Percentiles rank a stretch among this genome's conserved stretches.
These are phyloP conservation scores for Phoenix dactylifera DNA, from an alignment of 176 grass and related monocot species.

Conservation along the genomic window DNA sequence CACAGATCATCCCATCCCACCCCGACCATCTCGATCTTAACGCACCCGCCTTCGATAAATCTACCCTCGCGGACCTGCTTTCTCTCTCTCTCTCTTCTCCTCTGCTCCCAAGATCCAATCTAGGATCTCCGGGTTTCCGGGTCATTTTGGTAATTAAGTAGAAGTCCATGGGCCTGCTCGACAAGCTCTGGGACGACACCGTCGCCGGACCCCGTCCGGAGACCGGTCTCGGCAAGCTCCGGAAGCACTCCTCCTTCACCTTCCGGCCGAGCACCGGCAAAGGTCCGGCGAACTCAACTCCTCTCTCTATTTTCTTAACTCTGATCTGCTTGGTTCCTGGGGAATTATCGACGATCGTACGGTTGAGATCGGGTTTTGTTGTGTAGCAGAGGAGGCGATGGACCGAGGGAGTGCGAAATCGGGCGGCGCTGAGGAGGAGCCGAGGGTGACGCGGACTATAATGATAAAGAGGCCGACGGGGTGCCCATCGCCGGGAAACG, in stretches of 20 bases:
- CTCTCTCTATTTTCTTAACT: background rate
- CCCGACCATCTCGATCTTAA: too few species aligned
- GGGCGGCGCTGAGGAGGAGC: constrained; percentile 26
- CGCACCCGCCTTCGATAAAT: too few species aligned
- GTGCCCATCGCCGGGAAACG: constrained; percentile 46
- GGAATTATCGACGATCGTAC: background rate
- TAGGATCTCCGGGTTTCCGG: too few species aligned
- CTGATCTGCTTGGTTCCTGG: too few species aligned
- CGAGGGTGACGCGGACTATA: constrained; percentile 88
- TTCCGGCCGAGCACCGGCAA: constrained; percentile 44
- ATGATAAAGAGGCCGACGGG: constrained; percentile 90
- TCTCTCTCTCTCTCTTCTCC: too few species aligned
- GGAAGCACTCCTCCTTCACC: constrained; percentile 35
- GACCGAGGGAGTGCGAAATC: constrained; percentile 25
- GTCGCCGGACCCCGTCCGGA: constrained; percentile 82
- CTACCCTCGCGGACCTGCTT: too few species aligned
- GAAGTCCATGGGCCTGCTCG: constrained; percentile 63
- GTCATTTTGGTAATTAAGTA: background rate
- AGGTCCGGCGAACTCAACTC: constrained; percentile 16
- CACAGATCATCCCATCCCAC: too few species aligned
- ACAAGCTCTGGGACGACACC: constrained; percentile 95
- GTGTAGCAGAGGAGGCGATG: constrained; percentile 34
- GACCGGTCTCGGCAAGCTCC: constrained; percentile 77
- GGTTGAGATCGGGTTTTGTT: background rate
- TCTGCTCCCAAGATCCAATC: too few species aligned